Base-by-base conservation (phyloP, 768 basidiomycete genomes). In the Russula abietina region DNA sequence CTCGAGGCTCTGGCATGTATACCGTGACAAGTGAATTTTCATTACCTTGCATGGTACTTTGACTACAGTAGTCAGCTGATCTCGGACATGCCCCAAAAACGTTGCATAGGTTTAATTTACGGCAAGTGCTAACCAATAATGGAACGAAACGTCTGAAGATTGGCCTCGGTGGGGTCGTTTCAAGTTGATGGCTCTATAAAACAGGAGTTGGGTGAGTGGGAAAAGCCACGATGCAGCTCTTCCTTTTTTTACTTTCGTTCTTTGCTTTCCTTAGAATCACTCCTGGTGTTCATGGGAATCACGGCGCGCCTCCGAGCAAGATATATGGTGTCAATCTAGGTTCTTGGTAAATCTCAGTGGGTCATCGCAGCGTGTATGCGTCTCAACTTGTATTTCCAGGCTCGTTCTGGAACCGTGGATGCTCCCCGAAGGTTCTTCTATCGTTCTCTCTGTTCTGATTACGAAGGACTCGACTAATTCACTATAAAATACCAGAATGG, bases 361-460 rank as follows among this genome's bases (percentile, higher is more conserved):
- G n/a, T 28, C 28, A 32, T 12, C 36, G 16, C 17, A 38, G 36
- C 41, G 53, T 64, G 65, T 43, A 53, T 28, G 48, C 55, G 24
- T 53, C 53, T 46, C 65, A 46, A 16, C 5, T n/a, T 26, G 10
- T 8, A 17, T 22, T 39, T 61, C 14, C 59, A 90, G 89, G 89
- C 78, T 91, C 55, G 72, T 91, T 0, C 71, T 89, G 6, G 89
- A 91, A 69, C 68, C 88, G n/a, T 91, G 89, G 89, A 91, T 91
- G 89, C 77, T 89, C 46, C 88, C 88, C 10, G 74, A 78, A 71
- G 86, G 85, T 85, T 63, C 5, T 14, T 24, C 24, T 26, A 4
- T 17, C 24, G 26, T 12, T 33, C 4, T 30, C 51, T 36, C 12
- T 9, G n/a, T 14, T n/a, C 8, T 14, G 24, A 39, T 22, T 6